Base-by-base conservation (phyloP, 169 alveolate species). In the Plasmodium adleri region DNA sequence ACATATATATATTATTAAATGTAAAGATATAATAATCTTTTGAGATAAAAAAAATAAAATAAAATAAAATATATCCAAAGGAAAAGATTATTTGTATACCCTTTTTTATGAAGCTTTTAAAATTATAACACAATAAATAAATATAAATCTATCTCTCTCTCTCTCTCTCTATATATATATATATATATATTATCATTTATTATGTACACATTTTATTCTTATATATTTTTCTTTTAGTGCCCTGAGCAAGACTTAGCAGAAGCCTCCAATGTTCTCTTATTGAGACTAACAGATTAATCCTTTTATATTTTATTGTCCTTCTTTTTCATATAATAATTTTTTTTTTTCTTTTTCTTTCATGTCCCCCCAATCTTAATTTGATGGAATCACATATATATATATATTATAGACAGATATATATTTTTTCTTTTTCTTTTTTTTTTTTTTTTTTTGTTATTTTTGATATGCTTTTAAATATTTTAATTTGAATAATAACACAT, bases 161-260 rank as follows among this genome's bases (percentile, higher is more conserved):
- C n/a, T n/a, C n/a, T n/a, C n/a, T n/a, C n/a, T n/a, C n/a, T n/a
- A n/a, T n/a, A 32, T 32, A n/a, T n/a, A n/a, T n/a, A 32, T 32
- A 32, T 32, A 32, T 32, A 32, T 32, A 32, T 32, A 6, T 32
- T 32, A 32, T 32, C 45, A 32, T 32, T 32, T 3, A 32, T 32
- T 32, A 32, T 32, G 9, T 32, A 32, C 45, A 1, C 45, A 4
- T 32, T 32, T 32, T 32, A 32, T 32, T 32, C 20, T 56, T 56
- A 56, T 9, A 15, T 71, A 56, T 64, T 63, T 58, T 28, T 22
- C 22, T 72, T 67, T 71, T 83, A 92, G 95, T 78, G 94, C 92
- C 90, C 85, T 39, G 95, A 94, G 73, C 93, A 93, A 66, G 96
- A 93, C 88, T 90, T 94, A 10, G 95, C 95, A 26, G 96, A 94